Evolutionary conservation across 2,329 filamentous ascomycete species (phyloP), one percentile per base, ranked within the genome.

Genomic region (Pestalotiopsis sp.): DNA sequence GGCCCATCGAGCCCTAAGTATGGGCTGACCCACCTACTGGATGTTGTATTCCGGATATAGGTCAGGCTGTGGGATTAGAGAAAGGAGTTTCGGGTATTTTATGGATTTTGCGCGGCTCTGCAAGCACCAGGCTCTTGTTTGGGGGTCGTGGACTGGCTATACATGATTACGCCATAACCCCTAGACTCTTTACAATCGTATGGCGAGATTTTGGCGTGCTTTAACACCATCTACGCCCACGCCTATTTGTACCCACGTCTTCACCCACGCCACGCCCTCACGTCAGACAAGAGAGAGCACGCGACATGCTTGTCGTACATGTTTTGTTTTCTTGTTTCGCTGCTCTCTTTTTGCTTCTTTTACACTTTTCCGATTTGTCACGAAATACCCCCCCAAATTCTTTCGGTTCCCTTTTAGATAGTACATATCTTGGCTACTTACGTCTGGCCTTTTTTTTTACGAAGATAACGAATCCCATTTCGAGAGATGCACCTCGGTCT

Each of bases 121-220:
- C 41, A 7, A 38, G 39, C 65, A 14, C 3, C 41, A 20, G 56
- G 38, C 60, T 14, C 9, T 3, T 14, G 41, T 12, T 39, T 56
- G 41, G 41, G 64, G 64, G 64, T n/a, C 3, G 17, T 52, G 45
- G 45, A 52, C 13, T 41, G 25, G n/a, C 36, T 20, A 6, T 56
- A 60, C 31, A 36, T 9, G 31, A 36, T 67, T 41, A 67, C 68
- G 68, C 64, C 64, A 67, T 62, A 56, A 38, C 27, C 36, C 65
- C 59, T 23, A 11, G 45, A 63, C 64, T 56, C 23, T 52, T 64
- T 36, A 64, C 62, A 36, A 64, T 52, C 14, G 9, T 31, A 66
- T 66, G 64, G 56, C 64, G 64, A 60, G 36, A 59, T 58, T 56
- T 63, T 69, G 68, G 62, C 68, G 68, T 69, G 68, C 64, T 69